Percentiles rank a stretch among this genome's conserved stretches.
These are phyloP conservation scores for Baorangia bicolor DNA, from an alignment of 768 basidiomycete species.

Conservation along the genomic window DNA sequence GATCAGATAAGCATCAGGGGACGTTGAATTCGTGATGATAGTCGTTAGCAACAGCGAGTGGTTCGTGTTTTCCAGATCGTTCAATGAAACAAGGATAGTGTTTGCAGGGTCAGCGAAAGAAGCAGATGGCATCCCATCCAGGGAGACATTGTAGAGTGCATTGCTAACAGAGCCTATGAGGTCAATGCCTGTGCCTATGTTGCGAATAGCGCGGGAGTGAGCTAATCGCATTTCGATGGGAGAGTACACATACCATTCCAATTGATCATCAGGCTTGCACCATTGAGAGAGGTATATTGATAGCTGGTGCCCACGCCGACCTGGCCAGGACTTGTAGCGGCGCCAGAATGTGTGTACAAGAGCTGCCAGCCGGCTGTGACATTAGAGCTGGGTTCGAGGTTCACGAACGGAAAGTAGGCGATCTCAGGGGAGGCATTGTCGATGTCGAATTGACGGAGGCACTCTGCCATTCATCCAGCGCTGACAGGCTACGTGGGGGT, in stretches of 20 bases:
- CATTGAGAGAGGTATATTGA: slow-evolving; percentile 62
- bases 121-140: slow-evolving; percentile 46
- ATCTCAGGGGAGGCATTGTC: slow-evolving; percentile 69
- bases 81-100: slow-evolving; percentile 50
- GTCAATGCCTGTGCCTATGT: slow-evolving; percentile 61
- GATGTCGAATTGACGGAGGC: slow-evolving; percentile 42
- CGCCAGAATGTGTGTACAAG: slow-evolving; percentile 53
- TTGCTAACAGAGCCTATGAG: slow-evolving; percentile 51
- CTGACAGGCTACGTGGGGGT: slow-evolving; percentile 5
- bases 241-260: slow-evolving; percentile 57
- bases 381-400: slow-evolving; percentile 51
- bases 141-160: slow-evolving; percentile 45
- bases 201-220: slow-evolving; percentile 4
- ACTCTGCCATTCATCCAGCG: slow-evolving; percentile 36
- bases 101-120: slow-evolving; percentile 27
- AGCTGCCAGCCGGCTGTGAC: slow-evolving; percentile 67
- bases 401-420: slow-evolving; percentile 57
- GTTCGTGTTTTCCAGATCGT: slow-evolving; percentile 43
- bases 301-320: slow-evolving; percentile 54
- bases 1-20: slow-evolving; percentile 41
- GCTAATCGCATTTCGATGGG: background rate
- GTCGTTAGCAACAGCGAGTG: slow-evolving; percentile 60
- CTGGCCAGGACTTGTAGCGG: slow-evolving; percentile 39
- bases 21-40: slow-evolving; percentile 34
- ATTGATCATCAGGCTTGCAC: slow-evolving; percentile 51